phyloP scores from a whole-genome alignment of 305 asterid genomes.

The Fraxinus angustifolia region DNA sequence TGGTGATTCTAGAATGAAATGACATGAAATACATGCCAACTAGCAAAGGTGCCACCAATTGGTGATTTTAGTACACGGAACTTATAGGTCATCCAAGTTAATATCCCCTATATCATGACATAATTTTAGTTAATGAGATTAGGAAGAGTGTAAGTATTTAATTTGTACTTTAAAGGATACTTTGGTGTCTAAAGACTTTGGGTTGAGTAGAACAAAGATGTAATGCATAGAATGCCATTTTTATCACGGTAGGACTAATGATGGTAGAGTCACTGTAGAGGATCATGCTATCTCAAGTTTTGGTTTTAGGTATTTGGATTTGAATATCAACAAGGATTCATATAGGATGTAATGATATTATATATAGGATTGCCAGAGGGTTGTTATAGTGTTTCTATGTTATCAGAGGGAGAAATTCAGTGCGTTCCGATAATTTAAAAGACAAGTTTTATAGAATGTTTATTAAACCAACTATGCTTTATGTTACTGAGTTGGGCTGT shows the following conservation, averaged over 20 bases:
- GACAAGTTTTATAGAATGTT: too few species aligned
- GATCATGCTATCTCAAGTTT: not conserved
- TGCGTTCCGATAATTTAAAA: too few species aligned
- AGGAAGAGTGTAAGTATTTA: not conserved
- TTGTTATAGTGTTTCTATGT: not conserved
- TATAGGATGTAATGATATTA: too few species aligned
- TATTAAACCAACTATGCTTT: not conserved
- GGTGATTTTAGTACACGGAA: not conserved
- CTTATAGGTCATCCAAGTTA: not conserved
- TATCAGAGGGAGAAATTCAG: too few species aligned
- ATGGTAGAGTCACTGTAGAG: not conserved
- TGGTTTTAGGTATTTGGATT: not conserved
- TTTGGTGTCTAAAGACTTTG: not conserved
- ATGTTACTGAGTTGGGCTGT: not conserved
- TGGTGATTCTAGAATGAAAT: not conserved
- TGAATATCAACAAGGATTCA: not conserved
- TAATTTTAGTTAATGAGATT: not conserved
- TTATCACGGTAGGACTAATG: not conserved
- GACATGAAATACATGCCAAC: not conserved
- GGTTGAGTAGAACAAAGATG: not conserved
- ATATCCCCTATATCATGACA: not conserved
- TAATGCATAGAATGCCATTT: not conserved
- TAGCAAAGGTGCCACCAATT: not conserved
- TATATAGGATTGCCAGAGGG: too few species aligned
- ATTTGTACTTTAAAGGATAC: not conserved